Base-by-base conservation (phyloP, 2,329 filamentous ascomycete species). In the Neoascochyta sp. region DNA sequence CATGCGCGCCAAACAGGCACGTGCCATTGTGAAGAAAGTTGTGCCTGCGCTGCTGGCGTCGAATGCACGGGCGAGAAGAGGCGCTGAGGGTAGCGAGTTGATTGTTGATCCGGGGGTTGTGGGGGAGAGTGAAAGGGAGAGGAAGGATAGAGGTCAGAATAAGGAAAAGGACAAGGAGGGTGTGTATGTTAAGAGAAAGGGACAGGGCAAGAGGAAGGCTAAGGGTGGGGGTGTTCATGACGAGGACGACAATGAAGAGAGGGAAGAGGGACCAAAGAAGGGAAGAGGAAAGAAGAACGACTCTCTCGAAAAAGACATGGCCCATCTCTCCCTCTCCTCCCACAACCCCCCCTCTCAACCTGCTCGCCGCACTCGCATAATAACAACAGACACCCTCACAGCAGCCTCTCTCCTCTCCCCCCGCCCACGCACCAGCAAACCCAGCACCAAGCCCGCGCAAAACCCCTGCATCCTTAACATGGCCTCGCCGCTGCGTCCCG, bases 401-500 rank as follows among this genome's bases (percentile, higher is more conserved):
- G 75, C 73, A 1, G 76, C 76, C 0, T 58, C 61, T 17, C 43
- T 52, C 0, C 62, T 70, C 18, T 36, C 48, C 5, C 43, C 33
- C 24, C 45, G 37, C 2, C 39, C 37, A 2, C 20, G 22, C 3
- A 39, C 43, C 30, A 4, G 25, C 21, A 11, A 11, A n/a, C 21
- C 14, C 23, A 7, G 16, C 20, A 5, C 14, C 9, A 27, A 43
- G 18, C 12, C 29, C 10, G 22, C 25, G 3, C 50, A 45, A 13
- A 70, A 70, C 20, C 66, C 76, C 1, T 74, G 68, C 4, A 64
- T 82, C 14, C 64, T 82, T 3, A 81, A 79, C 53, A 81, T 81
- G 76, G 77, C 76, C 0, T 81, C 77, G 0, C 75, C 76, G 0
- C 66, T 79, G 1, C 69, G 69, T 0, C 74, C 78, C 0, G 79